Evolutionary conservation across 208 protist species (phyloP), one percentile per base, ranked within the genome.

Genomic region (Porcisia deanei): DNA sequence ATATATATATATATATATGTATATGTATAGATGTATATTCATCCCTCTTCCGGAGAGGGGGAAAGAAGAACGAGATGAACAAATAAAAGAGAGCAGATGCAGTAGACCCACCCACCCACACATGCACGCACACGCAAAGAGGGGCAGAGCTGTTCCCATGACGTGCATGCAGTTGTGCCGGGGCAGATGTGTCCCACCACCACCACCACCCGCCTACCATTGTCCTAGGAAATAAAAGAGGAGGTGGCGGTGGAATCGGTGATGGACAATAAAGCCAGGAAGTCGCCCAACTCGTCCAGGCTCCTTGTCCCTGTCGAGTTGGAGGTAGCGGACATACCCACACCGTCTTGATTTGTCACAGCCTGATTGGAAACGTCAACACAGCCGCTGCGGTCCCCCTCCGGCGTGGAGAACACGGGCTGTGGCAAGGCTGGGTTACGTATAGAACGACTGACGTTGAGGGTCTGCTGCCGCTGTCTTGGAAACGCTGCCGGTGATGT

Each of bases 251-350:
- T 55, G 8, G 77, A 81, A 71, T 81, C 65, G 7, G 57, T 63
- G 65, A 64, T 76, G 57, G 77, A 81, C 65, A 81, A 71, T 65
- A 81, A 61, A 9, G 74, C 72, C 4, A 77, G 39, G 59, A 77
- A 82, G 72, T 77, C 64, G 22, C 45, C 63, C 41, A 25, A 77
- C 66, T 77, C 72, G 52, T 82, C 72, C 1, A 73, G 73, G n/a
- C 71, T 81, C 34, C 57, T 22, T 4, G 61, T 53, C 8, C 70
- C 69, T 41, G 20, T 61, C 0, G 54, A 61, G 4, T 66, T 61
- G n/a, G 45, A 39, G 14, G 30, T 37, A 45, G 54, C 18, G 34
- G 54, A 66, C 22, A 47, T 30, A 45, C 25, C n/a, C 14, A 12
- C 39, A 14, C 5, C 68, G 39, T 45, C 68, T 30, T 14, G 22